Conservation (phyloP, 805 yeast genomes). For the Teunomyces atbi region DNA sequence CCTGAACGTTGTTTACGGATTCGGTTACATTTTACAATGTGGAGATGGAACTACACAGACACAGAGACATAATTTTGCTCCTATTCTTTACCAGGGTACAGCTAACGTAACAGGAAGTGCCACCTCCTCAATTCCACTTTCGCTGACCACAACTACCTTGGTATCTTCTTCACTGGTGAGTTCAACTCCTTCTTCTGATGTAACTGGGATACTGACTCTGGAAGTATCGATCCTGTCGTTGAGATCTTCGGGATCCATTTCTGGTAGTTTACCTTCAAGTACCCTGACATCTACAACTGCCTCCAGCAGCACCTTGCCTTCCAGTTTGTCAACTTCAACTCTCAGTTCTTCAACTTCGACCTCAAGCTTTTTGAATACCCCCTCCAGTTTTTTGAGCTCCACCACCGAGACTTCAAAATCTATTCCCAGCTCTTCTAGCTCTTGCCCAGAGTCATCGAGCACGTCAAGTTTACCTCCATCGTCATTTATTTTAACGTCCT, state of each 20-base stretch:
- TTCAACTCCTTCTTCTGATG: no score
- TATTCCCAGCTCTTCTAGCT: not conserved
- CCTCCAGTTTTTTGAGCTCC: no score
- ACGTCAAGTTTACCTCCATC: not conserved
- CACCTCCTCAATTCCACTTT: not conserved
- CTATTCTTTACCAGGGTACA: not conserved
- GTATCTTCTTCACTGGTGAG: not conserved
- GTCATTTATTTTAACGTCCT: no score
- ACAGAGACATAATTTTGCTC: not conserved
- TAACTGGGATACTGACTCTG: no score
- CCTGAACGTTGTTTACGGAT: constrained; percentile 8
- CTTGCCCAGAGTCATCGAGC: not conserved
- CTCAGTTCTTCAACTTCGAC: not conserved
- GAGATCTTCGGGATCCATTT: no score
- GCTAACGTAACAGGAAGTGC: not conserved
- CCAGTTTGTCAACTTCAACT: not conserved
- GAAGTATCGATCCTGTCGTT: no score
- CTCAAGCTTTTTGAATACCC: no score
- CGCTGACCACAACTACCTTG: not conserved
- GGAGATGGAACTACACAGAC: constrained; percentile 9
- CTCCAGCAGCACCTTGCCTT: not conserved
- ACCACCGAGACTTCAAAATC: no score
- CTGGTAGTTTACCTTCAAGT: not conserved
- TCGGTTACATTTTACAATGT: constrained; percentile 10
- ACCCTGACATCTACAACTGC: not conserved